A percentile compares a stretch with the other conserved stretches of the same genome.
Evolutionary conservation across 2,329 filamentous ascomycete species (phyloP).

Genomic region (Neonectria punicea): DNA sequence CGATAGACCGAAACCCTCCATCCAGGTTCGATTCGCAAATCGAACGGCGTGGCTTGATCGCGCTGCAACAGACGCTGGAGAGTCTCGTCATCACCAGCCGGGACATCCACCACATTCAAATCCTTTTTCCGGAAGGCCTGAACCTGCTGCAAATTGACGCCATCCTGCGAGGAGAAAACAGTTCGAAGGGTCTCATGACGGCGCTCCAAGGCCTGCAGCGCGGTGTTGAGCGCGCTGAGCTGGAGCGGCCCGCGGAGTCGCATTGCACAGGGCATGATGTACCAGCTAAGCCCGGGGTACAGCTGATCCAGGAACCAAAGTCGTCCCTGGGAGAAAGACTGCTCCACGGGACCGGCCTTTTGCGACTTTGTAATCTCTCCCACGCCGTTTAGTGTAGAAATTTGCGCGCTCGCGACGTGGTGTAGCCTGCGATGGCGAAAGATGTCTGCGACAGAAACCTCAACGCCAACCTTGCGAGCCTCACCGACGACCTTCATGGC

Average conservation of each 20-base stretch:
- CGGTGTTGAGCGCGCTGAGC: slow-evolving; percentile 4
- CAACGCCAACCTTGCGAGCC: slow-evolving; percentile 18
- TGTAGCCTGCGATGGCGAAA: neutral
- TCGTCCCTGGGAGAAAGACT: slow-evolving; percentile 30
- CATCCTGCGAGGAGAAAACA: slow-evolving; percentile 18
- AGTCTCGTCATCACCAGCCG: neutral
- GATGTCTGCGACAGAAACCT: neutral
- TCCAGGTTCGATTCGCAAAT: slow-evolving; percentile 20
- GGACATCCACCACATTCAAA: slow-evolving; percentile 11
- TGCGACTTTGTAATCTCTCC: neutral
- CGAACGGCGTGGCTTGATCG: slow-evolving; percentile 24
- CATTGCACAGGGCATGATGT: slow-evolving; percentile 18
- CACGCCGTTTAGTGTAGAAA: neutral
- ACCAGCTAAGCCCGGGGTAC: slow-evolving; percentile 13
- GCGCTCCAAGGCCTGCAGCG: slow-evolving; percentile 17
- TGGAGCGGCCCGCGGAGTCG: slow-evolving; percentile 21
- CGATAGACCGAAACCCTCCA: slow-evolving; percentile 26
- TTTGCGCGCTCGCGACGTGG: neutral
- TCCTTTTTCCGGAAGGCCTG: neutral
- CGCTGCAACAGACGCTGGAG: neutral
- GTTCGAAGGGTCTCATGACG: slow-evolving; percentile 33
- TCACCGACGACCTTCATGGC: slow-evolving; percentile 58
- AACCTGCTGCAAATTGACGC: slow-evolving; percentile 22
- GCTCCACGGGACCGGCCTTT: slow-evolving; percentile 17
- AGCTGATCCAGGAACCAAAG: slow-evolving; percentile 30